Evolutionary conservation across 108 stramenopile species (phyloP).

Genomic region (Pseudonitzschia pungens): DNA sequence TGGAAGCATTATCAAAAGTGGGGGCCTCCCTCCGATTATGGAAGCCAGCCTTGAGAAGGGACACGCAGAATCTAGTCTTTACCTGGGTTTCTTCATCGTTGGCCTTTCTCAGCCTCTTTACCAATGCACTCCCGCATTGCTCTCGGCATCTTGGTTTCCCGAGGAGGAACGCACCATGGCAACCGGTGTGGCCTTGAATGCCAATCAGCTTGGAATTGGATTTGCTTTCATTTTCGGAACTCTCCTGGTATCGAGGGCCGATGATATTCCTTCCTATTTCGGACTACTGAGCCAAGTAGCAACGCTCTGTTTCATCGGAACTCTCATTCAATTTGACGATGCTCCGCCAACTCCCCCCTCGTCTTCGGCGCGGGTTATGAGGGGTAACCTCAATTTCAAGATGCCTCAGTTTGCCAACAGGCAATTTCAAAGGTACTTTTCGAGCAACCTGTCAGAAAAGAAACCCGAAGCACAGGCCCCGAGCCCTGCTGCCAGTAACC

Average conservation of each 20-base stretch:
- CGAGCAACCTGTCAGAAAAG: background rate
- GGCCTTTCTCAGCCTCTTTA: constrained; percentile 82
- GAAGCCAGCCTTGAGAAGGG: constrained; percentile 40
- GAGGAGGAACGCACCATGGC: constrained; percentile 86
- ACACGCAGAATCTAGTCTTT: constrained; percentile 69
- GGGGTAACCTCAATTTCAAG: constrained; percentile 60
- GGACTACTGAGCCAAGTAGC: constrained; percentile 71
- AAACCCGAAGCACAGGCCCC: constrained; percentile 4
- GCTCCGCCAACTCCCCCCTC: constrained; percentile 89
- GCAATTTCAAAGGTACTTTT: background rate
- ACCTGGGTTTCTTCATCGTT: constrained; percentile 84
- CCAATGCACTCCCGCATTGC: constrained; percentile 80
- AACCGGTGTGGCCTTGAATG: constrained; percentile 87
- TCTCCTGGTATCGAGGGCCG: constrained; percentile 58
- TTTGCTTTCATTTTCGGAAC: constrained; percentile 88
- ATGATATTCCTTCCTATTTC: constrained; percentile 82
- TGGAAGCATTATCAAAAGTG: constrained; percentile 82
- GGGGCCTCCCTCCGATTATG: constrained; percentile 55
- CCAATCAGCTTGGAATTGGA: constrained; percentile 88
- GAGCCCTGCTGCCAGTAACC: constrained; percentile 16
- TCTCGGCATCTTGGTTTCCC: constrained; percentile 84
- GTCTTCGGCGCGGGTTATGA: constrained; percentile 54
- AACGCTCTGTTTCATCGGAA: constrained; percentile 71
- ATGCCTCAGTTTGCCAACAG: constrained; percentile 48
- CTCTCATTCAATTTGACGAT: constrained; percentile 85